Evolutionary conservation across 805 yeast genomes (phyloP), one percentile per base, ranked within the genome.

Genomic region (Lachancea waltii): DNA sequence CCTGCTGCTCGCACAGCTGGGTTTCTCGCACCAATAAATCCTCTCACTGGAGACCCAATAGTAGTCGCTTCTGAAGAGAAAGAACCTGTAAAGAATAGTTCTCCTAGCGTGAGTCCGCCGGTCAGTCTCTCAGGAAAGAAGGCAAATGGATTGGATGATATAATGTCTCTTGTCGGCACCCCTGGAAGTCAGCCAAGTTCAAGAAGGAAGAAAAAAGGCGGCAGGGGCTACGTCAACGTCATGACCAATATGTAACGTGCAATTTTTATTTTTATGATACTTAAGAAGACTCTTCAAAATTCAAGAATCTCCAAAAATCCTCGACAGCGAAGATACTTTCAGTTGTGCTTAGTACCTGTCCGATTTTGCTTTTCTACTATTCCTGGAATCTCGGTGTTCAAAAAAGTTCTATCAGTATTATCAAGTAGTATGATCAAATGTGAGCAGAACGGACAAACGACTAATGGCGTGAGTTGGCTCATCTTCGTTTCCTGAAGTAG

Each of bases 141-240:
- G 37, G 57, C 64, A 3, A 69, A 67, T 29, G 75, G 70, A 7
- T 44, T 74, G 22, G 78, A 74, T 48, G 73, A 72, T 32, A 49
- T 73, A 35, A 54, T 73, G 22, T 65, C 63, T 13, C 52, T 65
- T 11, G 53, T 65, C 6, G 61, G 62, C 5, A 46, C 57, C 3
- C 23, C 42, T 22, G 50, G 53, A 26, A 40, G 53, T 21, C 48
- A 56, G 10, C 37, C 53, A 4, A 17, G 56, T 1, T 32, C 67
- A 2, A 60, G 64, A 49, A 65, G 68, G 37, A 60, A 67, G 46
- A 69, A 69, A 50, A 69, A 65, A 44, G 56, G 65, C 8, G 72
- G 70, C 36, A 68, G 81, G 51, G 80, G 80, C 7, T 81, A 81
- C 51, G 85, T 81, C 32, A 82, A 81, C 56, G 81, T 80, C 6